Conservation (phyloP, 345 rosid genomes). For the Raphanus sativus region DNA sequence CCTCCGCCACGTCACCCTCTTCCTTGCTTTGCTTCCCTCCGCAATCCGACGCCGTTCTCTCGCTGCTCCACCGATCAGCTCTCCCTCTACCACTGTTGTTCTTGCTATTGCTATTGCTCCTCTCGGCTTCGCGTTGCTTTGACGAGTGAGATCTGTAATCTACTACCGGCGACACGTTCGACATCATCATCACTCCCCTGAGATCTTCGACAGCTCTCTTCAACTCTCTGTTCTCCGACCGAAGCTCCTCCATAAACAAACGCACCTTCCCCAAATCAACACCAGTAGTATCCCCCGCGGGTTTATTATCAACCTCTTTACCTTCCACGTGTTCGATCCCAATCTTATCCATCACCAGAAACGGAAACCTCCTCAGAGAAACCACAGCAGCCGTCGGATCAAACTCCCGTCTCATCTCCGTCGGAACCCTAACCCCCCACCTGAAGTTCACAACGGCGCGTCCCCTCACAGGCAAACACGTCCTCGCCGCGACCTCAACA, state of each 20-base stretch:
- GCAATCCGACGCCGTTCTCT: slow-evolving; percentile 38
- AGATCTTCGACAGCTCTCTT: slow-evolving; percentile 77
- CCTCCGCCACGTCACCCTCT: slow-evolving; percentile 62
- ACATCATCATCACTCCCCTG: slow-evolving; percentile 53
- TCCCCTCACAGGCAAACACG: slow-evolving; percentile 65
- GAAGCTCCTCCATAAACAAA: slow-evolving; percentile 56
- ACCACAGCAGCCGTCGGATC: slow-evolving; percentile 46
- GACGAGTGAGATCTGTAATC: slow-evolving; percentile 45
- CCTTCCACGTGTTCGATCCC: slow-evolving; percentile 79
- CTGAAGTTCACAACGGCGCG: slow-evolving; percentile 68
- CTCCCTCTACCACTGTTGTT: slow-evolving; percentile 41
- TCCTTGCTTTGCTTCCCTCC: slow-evolving; percentile 35
- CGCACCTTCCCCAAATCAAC: slow-evolving; percentile 56
- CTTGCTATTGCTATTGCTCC: slow-evolving; percentile 36
- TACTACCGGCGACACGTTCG: slow-evolving; percentile 29
- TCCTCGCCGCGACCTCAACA: slow-evolving; percentile 70
- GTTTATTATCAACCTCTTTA: slow-evolving; percentile 11
- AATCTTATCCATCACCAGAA: slow-evolving; percentile 80
- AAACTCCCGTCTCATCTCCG: slow-evolving; percentile 46
- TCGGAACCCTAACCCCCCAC: slow-evolving; percentile 93
- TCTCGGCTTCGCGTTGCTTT: slow-evolving; percentile 47
- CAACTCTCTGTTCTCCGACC: slow-evolving; percentile 59
- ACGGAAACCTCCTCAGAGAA: slow-evolving; percentile 63
- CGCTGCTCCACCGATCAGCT: slow-evolving; percentile 48
- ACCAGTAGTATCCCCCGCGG: slow-evolving; percentile 22